Evolutionary conservation across 495 filamentous ascomycete genomes (phyloP).

Genomic region (Astrothelium macrocarpum): DNA sequence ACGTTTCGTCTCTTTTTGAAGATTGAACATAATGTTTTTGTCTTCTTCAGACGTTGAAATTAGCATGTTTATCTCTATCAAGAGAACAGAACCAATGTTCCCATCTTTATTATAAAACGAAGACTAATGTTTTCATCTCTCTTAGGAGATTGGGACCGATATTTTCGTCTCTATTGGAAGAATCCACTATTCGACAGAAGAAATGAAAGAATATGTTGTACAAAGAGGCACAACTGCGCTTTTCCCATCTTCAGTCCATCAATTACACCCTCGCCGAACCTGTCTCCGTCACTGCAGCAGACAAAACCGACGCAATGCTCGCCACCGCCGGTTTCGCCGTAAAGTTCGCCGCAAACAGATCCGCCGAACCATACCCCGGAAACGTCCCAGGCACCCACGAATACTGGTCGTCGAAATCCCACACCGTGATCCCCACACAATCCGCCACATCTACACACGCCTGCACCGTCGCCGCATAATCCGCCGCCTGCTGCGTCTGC

Average conservation of each 20-base stretch:
- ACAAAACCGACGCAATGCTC: conserved; percentile 13
- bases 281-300: conserved; percentile 8
- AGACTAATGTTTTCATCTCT: no score
- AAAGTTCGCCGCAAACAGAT: conserved; percentile 18
- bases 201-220: neutral
- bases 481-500: conserved; percentile 46
- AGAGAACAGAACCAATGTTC: no score
- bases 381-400: conserved; percentile 30
- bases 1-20: neutral
- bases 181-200: no score
- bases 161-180: no score
- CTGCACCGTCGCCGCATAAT: conserved; percentile 47
- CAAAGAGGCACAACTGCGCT: neutral
- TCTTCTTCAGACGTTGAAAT: no score
- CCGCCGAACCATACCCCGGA: conserved; percentile 22
- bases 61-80: no score
- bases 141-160: no score
- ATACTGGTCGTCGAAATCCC: conserved; percentile 49
- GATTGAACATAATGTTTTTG: no score
- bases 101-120: no score
- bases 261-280: neutral
- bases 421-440: conserved; percentile 63
- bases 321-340: conserved; percentile 20
- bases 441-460: conserved; percentile 48
- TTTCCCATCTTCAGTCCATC: neutral